Base-by-base conservation (phyloP, 768 basidiomycete genomes). In the Leccinum subgranulosum region DNA sequence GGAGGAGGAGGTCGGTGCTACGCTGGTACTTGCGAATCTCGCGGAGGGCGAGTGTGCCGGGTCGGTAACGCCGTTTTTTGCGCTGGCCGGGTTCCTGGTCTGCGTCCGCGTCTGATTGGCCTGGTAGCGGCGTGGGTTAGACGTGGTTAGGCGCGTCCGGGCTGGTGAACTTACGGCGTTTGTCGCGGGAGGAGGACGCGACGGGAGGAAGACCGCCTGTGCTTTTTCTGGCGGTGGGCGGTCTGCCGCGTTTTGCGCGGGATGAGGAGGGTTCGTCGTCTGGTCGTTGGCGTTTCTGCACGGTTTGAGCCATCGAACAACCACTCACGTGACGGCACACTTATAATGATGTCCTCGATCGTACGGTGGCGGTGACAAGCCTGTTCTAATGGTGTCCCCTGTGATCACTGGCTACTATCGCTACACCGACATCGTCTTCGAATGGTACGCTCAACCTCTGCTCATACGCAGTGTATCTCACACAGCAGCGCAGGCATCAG, bases 11-110 rank as follows among this genome's bases (percentile, higher is more conserved):
- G 68, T 95, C 94, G 7, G 94, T 97, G 64, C 86, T 89, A 71
- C 91, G 92, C 72, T 98, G 94, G 73, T 97, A 98, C 70, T 89
- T 92, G 65, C 95, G 82, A 52, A 98, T 96, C 76, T 98, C 94
- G 46, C 89, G 84, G 60, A 98, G 76, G 33, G 94, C 94, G 57
- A 90, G 84, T 3, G 92, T 95, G 9, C 94, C 94, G 0, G 94
- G 94, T 59, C 92, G 83, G 75, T 83, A 98, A n/a, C 94, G 80
- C 66, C 74, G 80, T 68, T 78, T 83, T 81, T 78, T 76, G 74
- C 65, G 69, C 50, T 64, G 63, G 2, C 41, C 65, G 15, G 67
- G 57, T 45, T 64, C 71, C 48, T 69, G 41, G 41, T 43, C 41
- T 19, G 41, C 64, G 25, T 58, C 66, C 48, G 61, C 64, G 25